These are phyloP conservation scores for Herpetospermum pedunculosum DNA, from an alignment of 306 rosid species.

Conservation along the genomic window DNA sequence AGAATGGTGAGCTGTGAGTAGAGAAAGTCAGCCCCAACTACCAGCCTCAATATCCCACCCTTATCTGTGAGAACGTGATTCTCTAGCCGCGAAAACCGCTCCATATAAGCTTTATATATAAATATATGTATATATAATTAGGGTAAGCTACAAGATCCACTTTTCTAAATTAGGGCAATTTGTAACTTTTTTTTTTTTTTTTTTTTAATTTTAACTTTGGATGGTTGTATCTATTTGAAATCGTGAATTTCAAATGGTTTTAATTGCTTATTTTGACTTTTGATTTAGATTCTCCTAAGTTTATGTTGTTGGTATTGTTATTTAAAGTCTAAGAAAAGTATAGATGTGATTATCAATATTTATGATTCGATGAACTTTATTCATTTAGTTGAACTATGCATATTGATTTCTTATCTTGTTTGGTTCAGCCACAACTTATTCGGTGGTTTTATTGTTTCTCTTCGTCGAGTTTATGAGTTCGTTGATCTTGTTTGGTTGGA, in stretches of 20 bases:
- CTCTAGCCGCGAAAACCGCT: neutral
- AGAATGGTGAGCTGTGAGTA: neutral
- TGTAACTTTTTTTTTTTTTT: neutral
- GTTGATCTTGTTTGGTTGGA: neutral
- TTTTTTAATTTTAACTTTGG: too few species aligned
- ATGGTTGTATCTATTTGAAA: too few species aligned
- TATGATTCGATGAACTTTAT: too few species aligned
- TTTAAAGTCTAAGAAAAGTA: too few species aligned
- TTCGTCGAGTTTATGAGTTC: too few species aligned
- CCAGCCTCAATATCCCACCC: neutral
- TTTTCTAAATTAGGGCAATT: neutral
- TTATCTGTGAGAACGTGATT: neutral
- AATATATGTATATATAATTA: neutral
- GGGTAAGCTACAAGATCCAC: neutral
- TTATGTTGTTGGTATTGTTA: too few species aligned
- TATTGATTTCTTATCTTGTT: neutral
- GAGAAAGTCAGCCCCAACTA: slow-evolving; percentile 1
- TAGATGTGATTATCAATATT: too few species aligned
- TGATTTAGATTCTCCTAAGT: too few species aligned
- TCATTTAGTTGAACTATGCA: too few species aligned
- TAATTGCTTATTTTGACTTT: too few species aligned
- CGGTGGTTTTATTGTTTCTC: neutral
- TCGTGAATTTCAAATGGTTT: neutral
- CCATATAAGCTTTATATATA: neutral
- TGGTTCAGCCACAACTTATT: neutral